Evolutionary conservation across 352 stramenopile species (phyloP), one percentile per base, ranked within the genome.

Genomic region (Phytopythium delawarense): DNA sequence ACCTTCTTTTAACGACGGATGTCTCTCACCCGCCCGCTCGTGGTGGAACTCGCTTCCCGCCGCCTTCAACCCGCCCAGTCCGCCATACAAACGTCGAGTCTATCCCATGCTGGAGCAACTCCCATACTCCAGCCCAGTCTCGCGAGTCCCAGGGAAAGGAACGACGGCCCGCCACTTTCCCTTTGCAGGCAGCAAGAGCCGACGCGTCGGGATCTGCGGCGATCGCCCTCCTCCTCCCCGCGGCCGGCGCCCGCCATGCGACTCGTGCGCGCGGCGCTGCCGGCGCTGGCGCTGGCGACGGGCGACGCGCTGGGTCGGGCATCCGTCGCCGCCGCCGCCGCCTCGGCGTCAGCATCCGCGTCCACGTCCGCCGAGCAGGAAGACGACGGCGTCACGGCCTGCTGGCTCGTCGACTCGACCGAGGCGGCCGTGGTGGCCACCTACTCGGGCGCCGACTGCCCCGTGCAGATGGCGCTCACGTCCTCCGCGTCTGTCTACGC

Each of bases 361-460:
- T 16, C 30, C 50, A 15, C 8, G 13, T 32, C 18, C n/a, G 35
- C 4, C 23, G 25, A 25, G n/a, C 16, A 37, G 18, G 37, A 52
- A 0, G 46, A 57, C 3, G 28, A 12, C 52, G n/a, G 56, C 37
- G 52, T 42, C 12, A 71, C 78, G 21, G 64, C 44, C 5, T 82
- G 76, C 62, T 82, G 76, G 74, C 48, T 74, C 61, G 72, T 84
- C 30, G 59, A 79, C 55, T 65, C 60, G 39, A 45, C 63, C 34
- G 44, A 54, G 21, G 60, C 59, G 48, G 48, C 61, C 11, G 58
- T 77, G 11, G 28, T 78, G 45, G 45, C 61, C 13, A 65, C 60
- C 11, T 74, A 68, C 54, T 62, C 51, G 1, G 71, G 69, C 64
- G 46, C 53, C 0, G 51, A 30, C 8, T 84, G 76, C 51, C 66